phyloP scores from a whole-genome alignment of 768 basidiomycete genomes.

The Obba rivulosa region DNA sequence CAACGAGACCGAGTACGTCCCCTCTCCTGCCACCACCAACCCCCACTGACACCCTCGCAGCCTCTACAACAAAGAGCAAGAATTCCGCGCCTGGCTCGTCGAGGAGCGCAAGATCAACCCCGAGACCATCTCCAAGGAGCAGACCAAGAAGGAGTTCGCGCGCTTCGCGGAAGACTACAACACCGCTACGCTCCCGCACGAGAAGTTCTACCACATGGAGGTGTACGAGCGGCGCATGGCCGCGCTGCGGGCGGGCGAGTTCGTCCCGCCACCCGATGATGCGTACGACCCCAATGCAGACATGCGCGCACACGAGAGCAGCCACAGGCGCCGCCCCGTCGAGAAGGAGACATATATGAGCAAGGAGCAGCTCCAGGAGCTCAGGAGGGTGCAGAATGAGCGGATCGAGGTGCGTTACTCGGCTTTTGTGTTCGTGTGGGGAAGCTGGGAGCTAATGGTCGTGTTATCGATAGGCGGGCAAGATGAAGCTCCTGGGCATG shows the following conservation, averaged over 20 bases:
- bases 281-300: slow-evolving; percentile 82
- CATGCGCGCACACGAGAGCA: slow-evolving; percentile 66
- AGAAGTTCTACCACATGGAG: slow-evolving; percentile 92
- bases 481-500: slow-evolving; percentile 86
- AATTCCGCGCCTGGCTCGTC: slow-evolving; percentile 90
- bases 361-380: slow-evolving; percentile 74
- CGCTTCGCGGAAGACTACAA: slow-evolving; percentile 82
- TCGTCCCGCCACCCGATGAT: slow-evolving; percentile 64
- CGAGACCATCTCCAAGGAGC: slow-evolving; percentile 81
- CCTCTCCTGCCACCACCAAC: background rate
- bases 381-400: slow-evolving; percentile 82
- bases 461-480: slow-evolving; percentile 50
- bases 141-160: slow-evolving; percentile 79
- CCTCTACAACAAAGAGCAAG: slow-evolving; percentile 75
- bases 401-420: slow-evolving; percentile 59
- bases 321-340: slow-evolving; percentile 60
- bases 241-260: slow-evolving; percentile 79
- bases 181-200: slow-evolving; percentile 87
- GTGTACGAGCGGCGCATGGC: slow-evolving; percentile 82
- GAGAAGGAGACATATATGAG: slow-evolving; percentile 74
- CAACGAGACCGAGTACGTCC: slow-evolving; percentile 73
- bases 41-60: slow-evolving; percentile 30
- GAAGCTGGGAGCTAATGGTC: background rate
- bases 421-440: background rate
- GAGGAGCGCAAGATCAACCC: slow-evolving; percentile 91